Evolutionary conservation across 257 asterid species (phyloP), one percentile per base, ranked within the genome.

Genomic region (Solanum pennellii): DNA sequence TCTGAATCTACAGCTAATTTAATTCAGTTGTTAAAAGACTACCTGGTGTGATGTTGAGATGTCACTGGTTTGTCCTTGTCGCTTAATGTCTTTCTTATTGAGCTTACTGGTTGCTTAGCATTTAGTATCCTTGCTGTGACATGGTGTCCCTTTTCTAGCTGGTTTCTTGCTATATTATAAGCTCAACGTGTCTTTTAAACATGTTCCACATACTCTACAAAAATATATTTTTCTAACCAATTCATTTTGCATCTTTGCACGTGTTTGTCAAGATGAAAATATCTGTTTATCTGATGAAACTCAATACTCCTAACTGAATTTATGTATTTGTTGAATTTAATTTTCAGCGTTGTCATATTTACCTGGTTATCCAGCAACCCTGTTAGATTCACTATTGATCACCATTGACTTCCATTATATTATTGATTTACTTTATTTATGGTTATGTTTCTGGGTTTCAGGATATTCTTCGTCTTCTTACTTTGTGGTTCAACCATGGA

Each of bases 401-500:
- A 10, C 68, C 3, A 10, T 80, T 47, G 69, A 82, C 44, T 82
- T 82, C 6, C 15, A 31, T 47, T 47, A 29, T 3, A 16, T 47
- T 27, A 47, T 80, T 45, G 44, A 16, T 80, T 16, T 80, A 80
- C 68, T 47, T 80, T 29, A 18, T 2, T 77, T n/a, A 82, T 49
- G 45, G 29, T 49, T 41, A 20, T 49, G 69, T 82, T 87, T 77
- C 87, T n/a, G 77, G 49, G 44, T 87, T 90, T 87, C 95, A 97
- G 99, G 99, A 97, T 92, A 97, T 97, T 88, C 95, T 97, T 82
- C 99, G 99, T 66, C 99, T 97, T 89, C 98, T 97, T 86, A 97
- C 99, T 88, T 89, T 97, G 91, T 97, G 99, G 99, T 97, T 97
- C 94, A 97, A 97, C 96, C 98, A 97, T 92, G 99, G 99, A 88